Evolutionary conservation across 2,329 filamentous ascomycete genomes (phyloP).

Genomic region (Hypomyces perniciosus): DNA sequence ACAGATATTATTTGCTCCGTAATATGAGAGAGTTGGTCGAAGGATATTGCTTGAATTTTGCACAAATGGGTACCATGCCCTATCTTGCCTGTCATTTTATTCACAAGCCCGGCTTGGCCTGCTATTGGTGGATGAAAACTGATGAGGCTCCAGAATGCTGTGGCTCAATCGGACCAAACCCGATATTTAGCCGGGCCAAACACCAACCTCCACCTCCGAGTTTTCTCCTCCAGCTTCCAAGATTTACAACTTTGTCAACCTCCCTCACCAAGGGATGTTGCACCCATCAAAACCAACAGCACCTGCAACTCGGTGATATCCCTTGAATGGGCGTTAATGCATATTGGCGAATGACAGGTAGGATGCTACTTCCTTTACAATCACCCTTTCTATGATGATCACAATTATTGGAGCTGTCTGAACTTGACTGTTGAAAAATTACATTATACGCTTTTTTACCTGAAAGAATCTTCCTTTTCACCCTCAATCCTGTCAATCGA

Average conservation of each 20-base stretch:
- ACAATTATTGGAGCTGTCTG: constrained; percentile 74
- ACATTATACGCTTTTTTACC: constrained; percentile 52
- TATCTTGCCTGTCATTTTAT: too few relatives aligned
- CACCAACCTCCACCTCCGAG: constrained; percentile 3
- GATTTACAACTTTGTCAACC: neutral
- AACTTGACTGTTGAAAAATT: constrained; percentile 56
- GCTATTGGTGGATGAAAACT: neutral
- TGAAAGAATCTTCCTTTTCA: constrained; percentile 22
- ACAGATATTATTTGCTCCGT: too few relatives aligned
- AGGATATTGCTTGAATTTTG: too few relatives aligned
- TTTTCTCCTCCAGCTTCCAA: constrained; percentile 6
- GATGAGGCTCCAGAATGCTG: too few relatives aligned
- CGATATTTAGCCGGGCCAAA: constrained; percentile 4
- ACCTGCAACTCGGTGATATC: neutral
- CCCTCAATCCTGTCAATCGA: neutral
- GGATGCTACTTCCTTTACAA: neutral
- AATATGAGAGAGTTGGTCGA: too few relatives aligned
- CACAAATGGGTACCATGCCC: too few relatives aligned
- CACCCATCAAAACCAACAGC: neutral
- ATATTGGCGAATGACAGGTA: constrained; percentile 17
- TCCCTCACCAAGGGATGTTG: neutral
- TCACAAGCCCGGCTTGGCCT: too few relatives aligned
- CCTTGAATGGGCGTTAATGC: neutral
- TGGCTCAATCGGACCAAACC: neutral
- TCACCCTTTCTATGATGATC: constrained; percentile 37